Percentiles rank a stretch among this genome's conserved stretches.
Conservation (phyloP, 192 early-diverging fungal species). For the Chytriomyces confervae region DNA sequence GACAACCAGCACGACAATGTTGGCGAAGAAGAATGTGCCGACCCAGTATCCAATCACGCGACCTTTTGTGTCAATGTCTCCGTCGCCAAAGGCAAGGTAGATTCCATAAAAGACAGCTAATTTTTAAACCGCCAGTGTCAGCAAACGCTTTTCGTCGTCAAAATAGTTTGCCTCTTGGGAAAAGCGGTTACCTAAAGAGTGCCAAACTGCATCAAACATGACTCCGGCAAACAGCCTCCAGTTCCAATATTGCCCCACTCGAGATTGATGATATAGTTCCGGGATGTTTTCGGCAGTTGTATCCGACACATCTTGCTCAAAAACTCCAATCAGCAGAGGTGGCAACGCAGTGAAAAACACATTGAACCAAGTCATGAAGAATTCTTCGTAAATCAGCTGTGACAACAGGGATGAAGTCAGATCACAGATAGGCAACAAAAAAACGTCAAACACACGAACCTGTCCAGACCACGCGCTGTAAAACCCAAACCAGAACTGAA, state of each 20-base stretch:
- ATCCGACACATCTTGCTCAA: constrained; percentile 56
- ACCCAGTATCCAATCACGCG: constrained; percentile 52
- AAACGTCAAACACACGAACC: constrained; percentile 41
- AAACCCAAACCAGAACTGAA: constrained; percentile 61
- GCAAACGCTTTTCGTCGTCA: not conserved
- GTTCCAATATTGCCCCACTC: constrained; percentile 51
- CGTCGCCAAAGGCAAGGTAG: constrained; percentile 46
- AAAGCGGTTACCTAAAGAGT: constrained; percentile 30
- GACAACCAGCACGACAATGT: constrained; percentile 52
- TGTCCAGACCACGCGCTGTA: constrained; percentile 51
- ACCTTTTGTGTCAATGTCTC: constrained; percentile 40
- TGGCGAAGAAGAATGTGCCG: constrained; percentile 51
- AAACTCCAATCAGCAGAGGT: constrained; percentile 56
- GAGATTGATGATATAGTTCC: constrained; percentile 51
- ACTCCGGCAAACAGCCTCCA: constrained; percentile 28
- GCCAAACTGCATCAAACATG: constrained; percentile 21
- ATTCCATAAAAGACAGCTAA: constrained; percentile 43
- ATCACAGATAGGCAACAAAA: constrained; percentile 2
- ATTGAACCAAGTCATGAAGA: constrained; percentile 62
- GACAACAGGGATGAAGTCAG: not conserved
- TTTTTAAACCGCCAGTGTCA: not conserved
- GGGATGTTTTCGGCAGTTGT: constrained; percentile 44
- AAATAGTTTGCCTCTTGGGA: not conserved
- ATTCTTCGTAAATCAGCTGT: constrained; percentile 58
- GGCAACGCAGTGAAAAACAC: constrained; percentile 59